Evolutionary conservation across 2,329 filamentous ascomycete genomes (phyloP).

Genomic region (Botryotinia calthae): DNA sequence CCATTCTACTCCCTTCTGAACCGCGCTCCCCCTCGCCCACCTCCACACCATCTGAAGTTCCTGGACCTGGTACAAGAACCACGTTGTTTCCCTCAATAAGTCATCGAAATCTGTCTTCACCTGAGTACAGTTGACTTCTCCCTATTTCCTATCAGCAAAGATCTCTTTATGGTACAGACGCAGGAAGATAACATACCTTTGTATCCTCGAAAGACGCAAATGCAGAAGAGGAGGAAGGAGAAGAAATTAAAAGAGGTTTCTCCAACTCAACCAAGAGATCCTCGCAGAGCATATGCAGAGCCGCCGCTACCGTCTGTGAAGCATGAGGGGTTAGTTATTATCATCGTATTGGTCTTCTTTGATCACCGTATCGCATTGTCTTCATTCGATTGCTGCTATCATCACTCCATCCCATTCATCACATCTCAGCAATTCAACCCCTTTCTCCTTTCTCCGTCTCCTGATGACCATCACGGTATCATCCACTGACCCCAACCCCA

Average conservation of each 20-base stretch:
- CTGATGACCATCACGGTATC: not conserved
- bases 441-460: not conserved
- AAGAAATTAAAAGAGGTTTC: slow-evolving; percentile 25
- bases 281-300: slow-evolving; percentile 29
- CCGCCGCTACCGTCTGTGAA: slow-evolving; percentile 29
- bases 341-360: not conserved
- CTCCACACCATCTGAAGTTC: slow-evolving; percentile 31
- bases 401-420: not conserved
- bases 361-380: slow-evolving; percentile 17
- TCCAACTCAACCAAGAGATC: slow-evolving; percentile 31
- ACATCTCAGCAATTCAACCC: not conserved
- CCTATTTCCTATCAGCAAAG: slow-evolving; percentile 3
- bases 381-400: not conserved
- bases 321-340: not conserved
- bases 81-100: slow-evolving; percentile 33
- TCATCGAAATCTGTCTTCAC: slow-evolving; percentile 32
- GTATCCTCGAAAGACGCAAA: not conserved
- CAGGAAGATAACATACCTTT: not conserved
- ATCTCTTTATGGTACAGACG: not conserved
- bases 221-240: not conserved
- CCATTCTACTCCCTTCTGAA: slow-evolving; percentile 32
- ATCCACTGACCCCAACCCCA: not conserved
- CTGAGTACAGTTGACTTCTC: slow-evolving; percentile 19
- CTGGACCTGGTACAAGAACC: slow-evolving; percentile 34
- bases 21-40: slow-evolving; percentile 28